These are phyloP conservation scores for Alternaria sp. DNA, from an alignment of 2,329 filamentous ascomycete species.

Conservation along the genomic window DNA sequence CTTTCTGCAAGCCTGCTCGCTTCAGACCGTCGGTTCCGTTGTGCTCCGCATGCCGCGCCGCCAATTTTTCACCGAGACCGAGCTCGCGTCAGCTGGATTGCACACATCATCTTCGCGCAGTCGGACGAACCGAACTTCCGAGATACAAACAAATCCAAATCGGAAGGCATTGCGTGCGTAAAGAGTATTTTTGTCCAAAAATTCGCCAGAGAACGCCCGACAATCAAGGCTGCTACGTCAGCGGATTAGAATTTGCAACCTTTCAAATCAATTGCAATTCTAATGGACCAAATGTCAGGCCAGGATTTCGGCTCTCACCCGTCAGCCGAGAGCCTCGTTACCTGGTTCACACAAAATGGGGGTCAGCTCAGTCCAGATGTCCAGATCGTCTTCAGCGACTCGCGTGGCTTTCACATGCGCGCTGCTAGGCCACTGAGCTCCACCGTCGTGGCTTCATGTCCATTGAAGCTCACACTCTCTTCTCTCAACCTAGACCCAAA, in stretches of 20 bases:
- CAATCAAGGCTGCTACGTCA: conserved; percentile 6
- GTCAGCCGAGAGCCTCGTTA: conserved; percentile 30
- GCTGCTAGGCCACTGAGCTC: conserved; percentile 31
- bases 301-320: conserved; percentile 20
- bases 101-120: conserved; percentile 10
- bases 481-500: conserved; percentile 46
- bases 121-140: conserved; percentile 22
- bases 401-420: conserved; percentile 44
- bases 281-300: conserved; percentile 9
- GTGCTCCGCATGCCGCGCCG: conserved; percentile 12
- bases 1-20: conserved; percentile 16
- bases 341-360: conserved; percentile 45
- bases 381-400: conserved; percentile 35
- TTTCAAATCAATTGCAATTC: neutral
- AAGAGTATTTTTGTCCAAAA: neutral
- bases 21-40: conserved; percentile 15
- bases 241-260: conserved; percentile 13
- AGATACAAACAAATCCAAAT: neutral
- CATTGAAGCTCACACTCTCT: conserved; percentile 47
- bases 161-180: conserved; percentile 15
- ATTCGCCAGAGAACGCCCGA: neutral
- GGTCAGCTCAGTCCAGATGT: conserved; percentile 45
- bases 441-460: conserved; percentile 41
- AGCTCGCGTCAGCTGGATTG: conserved; percentile 24
- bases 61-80: conserved; percentile 20